Evolutionary conservation across 2,329 filamentous ascomycete species (phyloP), one percentile per base, ranked within the genome.

Genomic region (Neoarthrinium moseri): DNA sequence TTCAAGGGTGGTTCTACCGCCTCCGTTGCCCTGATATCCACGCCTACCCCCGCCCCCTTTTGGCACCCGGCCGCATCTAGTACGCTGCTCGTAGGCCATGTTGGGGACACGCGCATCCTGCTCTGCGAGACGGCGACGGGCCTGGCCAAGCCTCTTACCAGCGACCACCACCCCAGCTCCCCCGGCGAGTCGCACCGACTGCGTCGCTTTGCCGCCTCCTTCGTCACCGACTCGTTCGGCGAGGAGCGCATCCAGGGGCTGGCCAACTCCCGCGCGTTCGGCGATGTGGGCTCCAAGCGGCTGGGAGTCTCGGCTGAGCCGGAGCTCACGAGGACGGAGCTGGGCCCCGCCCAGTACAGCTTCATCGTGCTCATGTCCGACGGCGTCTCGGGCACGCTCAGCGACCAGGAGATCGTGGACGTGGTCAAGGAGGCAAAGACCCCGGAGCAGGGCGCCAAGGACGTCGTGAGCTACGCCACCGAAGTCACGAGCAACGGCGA

Each of bases 1-100:
- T 97, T 97, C 74, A 89, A 91, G 61, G 94, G 94, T 49, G 94
- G 94, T 47, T 96, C 91, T 43, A 99, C 94, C 2, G 91, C 89
- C 33, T 95, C 90, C 15, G 74, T 96, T 15, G 91, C 86, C 1
- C 78, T 99, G 60, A 90, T 99, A 46, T 95, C 91, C 1, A 97
- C 94, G 0, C 91, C 92, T 0, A 95, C 90, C 0, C 86, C 91
- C 0, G 87, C 87, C 0, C 94, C 94, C 0, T 99, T 95, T 68
- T 99, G 94, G 94, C 89, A 97, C 59, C 94, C 94, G 0, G 81
- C 84, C 4, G 87, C 90, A 0, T 86, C 89, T 4, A 90, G 87
- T 0, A 95, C 91, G 1, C 71, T 99, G 27, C 70, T 96, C 13
- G 86, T 91, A 6, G 91, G 90, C 0, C 94, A 99, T 63, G 91